Evolutionary conservation across 768 basidiomycete species (phyloP).

Genomic region (Lanmaoa pseudosensibilis): DNA sequence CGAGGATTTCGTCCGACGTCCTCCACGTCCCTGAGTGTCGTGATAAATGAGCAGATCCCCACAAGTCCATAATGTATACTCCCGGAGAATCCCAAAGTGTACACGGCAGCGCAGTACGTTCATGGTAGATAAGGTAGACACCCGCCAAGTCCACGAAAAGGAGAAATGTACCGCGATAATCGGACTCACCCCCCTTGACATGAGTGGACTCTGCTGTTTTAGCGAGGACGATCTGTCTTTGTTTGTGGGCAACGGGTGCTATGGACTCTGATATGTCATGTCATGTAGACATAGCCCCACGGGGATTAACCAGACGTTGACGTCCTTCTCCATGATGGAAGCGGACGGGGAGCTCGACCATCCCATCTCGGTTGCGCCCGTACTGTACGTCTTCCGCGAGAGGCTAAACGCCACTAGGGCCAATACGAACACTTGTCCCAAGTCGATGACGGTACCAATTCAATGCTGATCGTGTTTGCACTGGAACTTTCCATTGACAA

Average conservation of each 20-base stretch:
- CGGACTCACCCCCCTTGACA: neutral
- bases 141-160: neutral
- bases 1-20: neutral
- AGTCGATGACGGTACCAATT: neutral
- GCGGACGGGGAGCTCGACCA: neutral
- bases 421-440: neutral
- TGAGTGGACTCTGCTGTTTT: neutral
- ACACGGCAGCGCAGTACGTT: neutral
- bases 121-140: neutral
- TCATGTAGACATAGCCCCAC: no score
- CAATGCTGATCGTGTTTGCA: neutral
- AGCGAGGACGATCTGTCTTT: neutral
- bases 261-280: neutral
- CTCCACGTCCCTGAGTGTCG: neutral
- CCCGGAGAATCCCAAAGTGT: neutral
- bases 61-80: neutral
- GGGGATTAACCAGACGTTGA: neutral
- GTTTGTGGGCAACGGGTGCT: neutral
- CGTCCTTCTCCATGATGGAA: neutral
- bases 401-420: neutral
- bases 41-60: neutral
- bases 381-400: neutral
- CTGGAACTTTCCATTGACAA: slow-evolving; percentile 2
- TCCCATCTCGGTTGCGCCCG: neutral
- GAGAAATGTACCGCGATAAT: neutral